A percentile compares a stretch with the other conserved stretches of the same genome.
phyloP scores from a whole-genome alignment of 148 eudicot genomes.

The Chenopodium suecicum region DNA sequence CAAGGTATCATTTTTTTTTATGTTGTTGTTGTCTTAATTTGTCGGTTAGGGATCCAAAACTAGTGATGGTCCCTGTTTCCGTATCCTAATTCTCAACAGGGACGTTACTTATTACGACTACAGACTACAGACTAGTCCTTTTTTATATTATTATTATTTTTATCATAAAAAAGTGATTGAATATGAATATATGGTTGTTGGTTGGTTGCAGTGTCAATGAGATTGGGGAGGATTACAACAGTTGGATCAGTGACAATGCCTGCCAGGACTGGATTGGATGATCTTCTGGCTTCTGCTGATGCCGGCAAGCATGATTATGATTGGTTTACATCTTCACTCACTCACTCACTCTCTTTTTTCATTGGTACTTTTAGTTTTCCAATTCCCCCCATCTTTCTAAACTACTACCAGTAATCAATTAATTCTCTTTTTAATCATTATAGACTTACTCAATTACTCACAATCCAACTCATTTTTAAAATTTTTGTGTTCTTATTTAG shows the following conservation, averaged over 20 bases:
- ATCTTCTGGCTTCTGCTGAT: conserved; percentile 62
- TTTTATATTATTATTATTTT: too few relatives aligned
- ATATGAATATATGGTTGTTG: too few relatives aligned
- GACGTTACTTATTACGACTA: neutral
- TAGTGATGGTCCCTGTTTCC: conserved; percentile 16
- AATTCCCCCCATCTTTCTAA: too few relatives aligned
- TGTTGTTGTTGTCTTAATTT: neutral
- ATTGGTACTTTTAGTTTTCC: neutral
- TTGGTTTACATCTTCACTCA: conserved; percentile 44
- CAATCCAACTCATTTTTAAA: too few relatives aligned
- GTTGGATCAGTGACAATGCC: conserved; percentile 67
- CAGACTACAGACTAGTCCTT: too few relatives aligned
- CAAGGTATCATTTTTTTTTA: conserved; percentile 24
- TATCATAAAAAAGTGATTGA: too few relatives aligned
- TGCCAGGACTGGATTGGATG: conserved; percentile 68
- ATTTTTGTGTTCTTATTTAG: neutral
- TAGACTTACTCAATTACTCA: too few relatives aligned
- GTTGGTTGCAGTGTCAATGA: conserved; percentile 42
- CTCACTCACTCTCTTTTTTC: neutral
- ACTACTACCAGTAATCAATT: too few relatives aligned
- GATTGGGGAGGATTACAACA: conserved; percentile 87
- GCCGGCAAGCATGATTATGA: conserved; percentile 97
- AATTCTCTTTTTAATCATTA: too few relatives aligned
- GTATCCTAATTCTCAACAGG: conserved; percentile 12
- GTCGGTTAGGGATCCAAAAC: neutral